Evolutionary conservation across 768 basidiomycete genomes (phyloP).

Genomic region (Rhodosporidiobolus odoratus): DNA sequence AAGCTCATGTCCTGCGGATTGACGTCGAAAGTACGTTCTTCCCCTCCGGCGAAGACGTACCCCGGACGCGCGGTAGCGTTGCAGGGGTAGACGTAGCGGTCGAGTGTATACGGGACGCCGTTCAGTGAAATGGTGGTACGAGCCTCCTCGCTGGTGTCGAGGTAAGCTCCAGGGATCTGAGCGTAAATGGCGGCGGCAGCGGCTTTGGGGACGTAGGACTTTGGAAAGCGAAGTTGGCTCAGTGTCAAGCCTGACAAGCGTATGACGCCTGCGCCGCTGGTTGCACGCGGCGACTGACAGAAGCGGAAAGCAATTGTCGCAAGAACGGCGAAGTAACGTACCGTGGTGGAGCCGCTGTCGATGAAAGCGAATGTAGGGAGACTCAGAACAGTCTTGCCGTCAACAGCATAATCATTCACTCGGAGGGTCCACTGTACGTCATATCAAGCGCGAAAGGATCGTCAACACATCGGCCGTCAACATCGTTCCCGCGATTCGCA

Average conservation of each 20-base stretch:
- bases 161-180: neutral
- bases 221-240: neutral
- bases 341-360: neutral
- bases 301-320: too few relatives aligned
- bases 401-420: too few relatives aligned
- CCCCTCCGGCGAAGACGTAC: slow-evolving; percentile 1
- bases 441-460: neutral
- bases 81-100: slow-evolving; percentile 11
- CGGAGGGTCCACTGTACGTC: neutral
- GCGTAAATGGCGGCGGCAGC: neutral
- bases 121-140: neutral
- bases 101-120: neutral
- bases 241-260: neutral
- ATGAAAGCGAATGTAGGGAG: neutral
- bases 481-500: too few relatives aligned
- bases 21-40: neutral
- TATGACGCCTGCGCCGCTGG: too few relatives aligned
- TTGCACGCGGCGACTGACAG: too few relatives aligned
- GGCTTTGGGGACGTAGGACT: neutral
- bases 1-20: neutral
- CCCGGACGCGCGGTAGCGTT: neutral
- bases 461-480: neutral
- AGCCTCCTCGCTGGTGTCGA: neutral
- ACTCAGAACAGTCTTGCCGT: neutral
- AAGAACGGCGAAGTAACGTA: neutral